These are phyloP conservation scores for Aphanomyces astaci DNA, from an alignment of 352 stramenopile species.

Conservation along the genomic window DNA sequence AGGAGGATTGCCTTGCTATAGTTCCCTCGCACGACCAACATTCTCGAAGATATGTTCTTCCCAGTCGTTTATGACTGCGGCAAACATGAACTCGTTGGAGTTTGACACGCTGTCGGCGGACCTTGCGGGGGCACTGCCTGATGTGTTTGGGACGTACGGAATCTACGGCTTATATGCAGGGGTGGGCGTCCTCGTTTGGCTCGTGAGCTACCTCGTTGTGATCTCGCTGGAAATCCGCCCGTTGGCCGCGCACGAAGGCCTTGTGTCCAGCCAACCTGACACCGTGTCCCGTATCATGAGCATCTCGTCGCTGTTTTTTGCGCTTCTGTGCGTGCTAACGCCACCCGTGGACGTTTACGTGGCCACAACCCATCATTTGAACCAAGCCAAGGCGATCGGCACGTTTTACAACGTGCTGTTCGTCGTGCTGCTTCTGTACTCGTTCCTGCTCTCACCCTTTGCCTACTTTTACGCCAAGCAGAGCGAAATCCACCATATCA, in stretches of 20 bases:
- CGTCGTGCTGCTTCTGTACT: slow-evolving; percentile 46
- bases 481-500: slow-evolving; percentile 78
- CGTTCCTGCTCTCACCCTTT: slow-evolving; percentile 60
- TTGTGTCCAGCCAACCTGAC: slow-evolving; percentile 13
- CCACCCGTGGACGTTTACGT: slow-evolving; percentile 73
- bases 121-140: not conserved
- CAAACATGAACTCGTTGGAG: not conserved
- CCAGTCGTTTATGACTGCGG: not conserved
- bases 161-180: slow-evolving; percentile 18
- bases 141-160: slow-evolving; percentile 13
- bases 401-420: slow-evolving; percentile 72
- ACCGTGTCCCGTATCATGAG: slow-evolving; percentile 34
- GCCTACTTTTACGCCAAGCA: slow-evolving; percentile 78
- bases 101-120: not conserved
- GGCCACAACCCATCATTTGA: slow-evolving; percentile 55
- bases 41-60: slow-evolving; percentile 6
- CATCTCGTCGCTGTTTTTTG: slow-evolving; percentile 56
- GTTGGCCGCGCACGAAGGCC: not conserved
- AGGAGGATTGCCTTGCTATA: not conserved
- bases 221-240: slow-evolving; percentile 9
- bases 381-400: slow-evolving; percentile 38
- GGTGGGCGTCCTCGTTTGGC: slow-evolving; percentile 5
- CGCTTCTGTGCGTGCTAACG: slow-evolving; percentile 69
- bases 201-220: slow-evolving; percentile 16
- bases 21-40: not conserved